phyloP scores from a whole-genome alignment of 2,329 filamentous ascomycete genomes.

The Leptographium lundbergii region DNA sequence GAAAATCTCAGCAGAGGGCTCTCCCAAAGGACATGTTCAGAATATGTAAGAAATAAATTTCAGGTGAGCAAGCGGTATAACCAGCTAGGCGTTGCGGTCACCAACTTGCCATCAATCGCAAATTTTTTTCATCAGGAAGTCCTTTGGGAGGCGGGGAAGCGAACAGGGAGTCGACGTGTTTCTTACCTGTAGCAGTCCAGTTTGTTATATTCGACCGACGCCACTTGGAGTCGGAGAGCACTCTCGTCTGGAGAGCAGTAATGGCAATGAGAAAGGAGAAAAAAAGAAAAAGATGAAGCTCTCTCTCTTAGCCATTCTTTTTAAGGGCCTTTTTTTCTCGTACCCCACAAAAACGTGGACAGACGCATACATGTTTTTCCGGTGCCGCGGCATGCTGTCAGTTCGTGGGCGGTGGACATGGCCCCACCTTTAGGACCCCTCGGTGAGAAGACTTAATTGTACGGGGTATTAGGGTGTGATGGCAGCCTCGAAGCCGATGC shows the following conservation, averaged over 20 bases:
- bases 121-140: slow-evolving; percentile 72
- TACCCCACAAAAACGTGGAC: background rate
- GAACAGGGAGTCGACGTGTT: background rate
- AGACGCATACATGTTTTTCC: background rate
- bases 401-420: background rate
- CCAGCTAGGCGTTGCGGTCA: slow-evolving; percentile 75
- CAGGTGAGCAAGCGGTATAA: slow-evolving; percentile 59
- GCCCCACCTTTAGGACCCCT: background rate
- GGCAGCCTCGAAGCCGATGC: background rate
- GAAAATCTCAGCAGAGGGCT: no score
- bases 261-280: background rate
- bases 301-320: background rate
- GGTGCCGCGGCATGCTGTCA: background rate
- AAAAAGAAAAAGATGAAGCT: background rate
- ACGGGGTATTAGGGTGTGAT: background rate
- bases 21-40: slow-evolving; percentile 37
- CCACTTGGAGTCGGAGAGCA: no score
- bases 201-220: background rate
- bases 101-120: slow-evolving; percentile 72
- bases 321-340: background rate
- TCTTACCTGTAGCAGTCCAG: background rate
- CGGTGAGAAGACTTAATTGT: background rate
- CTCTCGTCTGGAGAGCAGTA: no score
- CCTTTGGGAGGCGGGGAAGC: slow-evolving; percentile 18
- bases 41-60: slow-evolving; percentile 93